phyloP scores from a whole-genome alignment of 2,329 filamentous ascomycete species.

The Trichophyton rubrum region DNA sequence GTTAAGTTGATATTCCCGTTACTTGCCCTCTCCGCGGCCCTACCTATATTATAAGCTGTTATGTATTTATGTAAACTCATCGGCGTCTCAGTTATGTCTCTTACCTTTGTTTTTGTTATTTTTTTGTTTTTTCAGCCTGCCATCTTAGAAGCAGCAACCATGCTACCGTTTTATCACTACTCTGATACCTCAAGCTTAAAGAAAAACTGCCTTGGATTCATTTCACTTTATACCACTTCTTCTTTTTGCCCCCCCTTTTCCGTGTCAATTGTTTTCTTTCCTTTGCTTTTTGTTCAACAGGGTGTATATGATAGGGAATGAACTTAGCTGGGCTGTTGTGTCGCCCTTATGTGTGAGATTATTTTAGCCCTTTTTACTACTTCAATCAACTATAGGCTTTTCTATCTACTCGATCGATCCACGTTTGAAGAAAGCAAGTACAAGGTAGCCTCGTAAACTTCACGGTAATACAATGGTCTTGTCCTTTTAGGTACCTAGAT shows the following conservation, averaged over 20 bases:
- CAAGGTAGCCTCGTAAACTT: too few species aligned
- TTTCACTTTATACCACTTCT: not conserved
- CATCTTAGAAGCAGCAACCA: not conserved
- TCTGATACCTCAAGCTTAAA: not conserved
- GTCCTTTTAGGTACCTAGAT: too few species aligned
- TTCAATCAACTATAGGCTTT: not conserved
- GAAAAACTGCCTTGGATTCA: not conserved
- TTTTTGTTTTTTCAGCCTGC: not conserved
- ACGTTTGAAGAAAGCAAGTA: not conserved
- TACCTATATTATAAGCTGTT: not conserved
- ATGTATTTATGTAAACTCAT: slow-evolving; percentile 3
- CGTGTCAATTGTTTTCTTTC: not conserved
- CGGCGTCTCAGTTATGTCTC: not conserved
- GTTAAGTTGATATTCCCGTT: not conserved
- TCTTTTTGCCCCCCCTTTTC: not conserved
- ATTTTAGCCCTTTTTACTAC: not conserved
- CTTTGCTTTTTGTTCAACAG: not conserved
- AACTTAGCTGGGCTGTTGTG: not conserved
- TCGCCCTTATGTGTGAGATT: not conserved
- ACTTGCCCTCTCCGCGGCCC: not conserved
- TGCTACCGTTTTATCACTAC: not conserved
- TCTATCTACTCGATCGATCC: not conserved
- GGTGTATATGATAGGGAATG: not conserved
- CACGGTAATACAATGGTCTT: too few species aligned
- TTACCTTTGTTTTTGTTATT: not conserved